phyloP scores from a whole-genome alignment of 768 basidiomycete genomes.

The Kwoniella bestiolae region DNA sequence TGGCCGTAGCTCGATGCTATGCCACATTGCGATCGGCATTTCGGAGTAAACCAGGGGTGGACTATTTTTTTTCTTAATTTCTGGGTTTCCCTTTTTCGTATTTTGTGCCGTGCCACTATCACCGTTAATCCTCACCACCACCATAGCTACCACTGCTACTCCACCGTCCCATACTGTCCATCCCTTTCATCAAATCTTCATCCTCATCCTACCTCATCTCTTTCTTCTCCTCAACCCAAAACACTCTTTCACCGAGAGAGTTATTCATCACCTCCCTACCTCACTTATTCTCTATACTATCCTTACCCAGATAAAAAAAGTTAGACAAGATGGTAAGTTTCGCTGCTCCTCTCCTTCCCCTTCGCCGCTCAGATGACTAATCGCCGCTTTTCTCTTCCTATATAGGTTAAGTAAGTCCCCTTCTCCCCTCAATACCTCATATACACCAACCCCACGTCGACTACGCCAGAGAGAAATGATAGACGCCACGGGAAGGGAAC shows the following conservation, averaged over 20 bases:
- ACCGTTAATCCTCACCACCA: slow-evolving; percentile 7
- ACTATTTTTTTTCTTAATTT: background rate
- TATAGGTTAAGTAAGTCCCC: slow-evolving; percentile 47
- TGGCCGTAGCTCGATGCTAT: background rate
- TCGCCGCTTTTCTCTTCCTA: background rate
- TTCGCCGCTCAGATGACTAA: background rate
- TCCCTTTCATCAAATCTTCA: slow-evolving; percentile 12
- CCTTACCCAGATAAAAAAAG: slow-evolving; percentile 26
- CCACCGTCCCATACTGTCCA: background rate
- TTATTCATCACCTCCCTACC: slow-evolving; percentile 7
- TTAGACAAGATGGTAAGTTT: slow-evolving; percentile 51
- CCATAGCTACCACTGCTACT: slow-evolving; percentile 2
- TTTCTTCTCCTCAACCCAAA: slow-evolving; percentile 10
- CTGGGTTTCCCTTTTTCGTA: slow-evolving; percentile 1
- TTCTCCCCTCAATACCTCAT: background rate
- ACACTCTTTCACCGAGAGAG: slow-evolving; percentile 11
- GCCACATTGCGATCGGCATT: background rate
- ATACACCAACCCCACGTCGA: background rate
- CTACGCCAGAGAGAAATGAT: slow-evolving; percentile 5
- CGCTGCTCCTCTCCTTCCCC: background rate
- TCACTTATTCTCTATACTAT: background rate
- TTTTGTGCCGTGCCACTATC: background rate
- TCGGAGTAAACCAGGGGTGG: background rate
- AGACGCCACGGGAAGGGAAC: background rate
- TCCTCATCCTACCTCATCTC: background rate